Percentiles rank a stretch among this genome's conserved stretches.
Evolutionary conservation across 768 basidiomycete species (phyloP).

Genomic region (Leccinellum rugosiceps): DNA sequence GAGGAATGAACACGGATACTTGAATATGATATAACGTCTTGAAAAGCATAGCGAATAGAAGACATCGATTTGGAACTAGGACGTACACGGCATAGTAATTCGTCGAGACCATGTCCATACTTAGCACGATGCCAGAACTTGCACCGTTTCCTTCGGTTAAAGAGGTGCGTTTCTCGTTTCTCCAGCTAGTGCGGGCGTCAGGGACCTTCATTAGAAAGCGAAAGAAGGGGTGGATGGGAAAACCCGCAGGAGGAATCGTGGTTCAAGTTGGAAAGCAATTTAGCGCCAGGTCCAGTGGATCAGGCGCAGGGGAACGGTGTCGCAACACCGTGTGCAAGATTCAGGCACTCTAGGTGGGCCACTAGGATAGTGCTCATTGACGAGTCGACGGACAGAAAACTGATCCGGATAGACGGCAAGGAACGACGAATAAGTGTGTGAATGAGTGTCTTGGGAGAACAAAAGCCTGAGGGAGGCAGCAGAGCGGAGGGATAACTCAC

Average conservation of each 20-base stretch:
- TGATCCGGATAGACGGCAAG: neutral
- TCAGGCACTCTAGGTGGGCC: constrained; percentile 7
- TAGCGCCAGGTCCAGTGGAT: neutral
- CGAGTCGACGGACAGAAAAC: neutral
- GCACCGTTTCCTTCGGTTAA: constrained; percentile 45
- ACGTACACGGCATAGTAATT: constrained; percentile 56
- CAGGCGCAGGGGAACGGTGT: constrained; percentile 3
- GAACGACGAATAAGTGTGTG: neutral
- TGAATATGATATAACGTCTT: neutral
- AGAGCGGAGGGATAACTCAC: constrained; percentile 6
- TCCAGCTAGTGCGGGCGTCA: constrained; percentile 4
- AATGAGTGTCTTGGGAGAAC: neutral
- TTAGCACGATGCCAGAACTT: constrained; percentile 54
- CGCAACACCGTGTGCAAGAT: constrained; percentile 18
- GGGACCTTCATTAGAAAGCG: constrained; percentile 11
- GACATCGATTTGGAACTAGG: neutral
- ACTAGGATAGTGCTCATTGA: constrained; percentile 10
- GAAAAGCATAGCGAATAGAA: neutral
- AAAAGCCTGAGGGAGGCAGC: neutral
- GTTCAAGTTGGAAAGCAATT: neutral
- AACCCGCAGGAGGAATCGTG: neutral
- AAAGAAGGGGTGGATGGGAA: neutral
- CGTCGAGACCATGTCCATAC: constrained; percentile 51
- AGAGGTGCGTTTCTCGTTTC: constrained; percentile 10
- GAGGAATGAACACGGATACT: neutral